These are phyloP conservation scores for Uncinocarpus reesii DNA, from an alignment of 2,329 filamentous ascomycete species.

Conservation along the genomic window DNA sequence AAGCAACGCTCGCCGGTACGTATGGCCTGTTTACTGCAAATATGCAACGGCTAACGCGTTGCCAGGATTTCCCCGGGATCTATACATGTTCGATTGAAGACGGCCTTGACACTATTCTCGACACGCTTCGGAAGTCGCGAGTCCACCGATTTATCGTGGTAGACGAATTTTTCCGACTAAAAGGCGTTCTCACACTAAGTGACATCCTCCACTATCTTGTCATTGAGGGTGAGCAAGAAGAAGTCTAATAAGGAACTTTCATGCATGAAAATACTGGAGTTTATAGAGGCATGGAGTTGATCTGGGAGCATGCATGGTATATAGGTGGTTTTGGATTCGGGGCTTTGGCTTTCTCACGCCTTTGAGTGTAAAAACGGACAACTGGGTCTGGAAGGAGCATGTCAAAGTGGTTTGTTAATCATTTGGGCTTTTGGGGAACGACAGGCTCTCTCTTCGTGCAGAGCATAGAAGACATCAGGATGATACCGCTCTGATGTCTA, in stretches of 20 bases:
- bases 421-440: not conserved
- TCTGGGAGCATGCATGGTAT: slow-evolving; percentile 7
- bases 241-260: slow-evolving; percentile 25
- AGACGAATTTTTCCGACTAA: slow-evolving; percentile 75
- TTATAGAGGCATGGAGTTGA: slow-evolving; percentile 7
- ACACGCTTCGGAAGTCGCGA: slow-evolving; percentile 87
- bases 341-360: not conserved
- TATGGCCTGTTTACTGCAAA: slow-evolving; percentile 7
- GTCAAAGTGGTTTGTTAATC: not conserved
- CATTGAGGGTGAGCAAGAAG: slow-evolving; percentile 61
- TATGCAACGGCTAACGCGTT: not conserved
- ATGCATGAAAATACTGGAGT: slow-evolving; percentile 6
- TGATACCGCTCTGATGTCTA: not conserved
- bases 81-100: slow-evolving; percentile 92
- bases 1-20: slow-evolving; percentile 67
- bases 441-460: not conserved
- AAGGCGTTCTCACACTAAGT: slow-evolving; percentile 83
- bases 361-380: slow-evolving; percentile 3
- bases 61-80: slow-evolving; percentile 79
- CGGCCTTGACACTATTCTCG: slow-evolving; percentile 87
- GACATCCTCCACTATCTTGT: slow-evolving; percentile 95
- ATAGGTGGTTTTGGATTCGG: not conserved
- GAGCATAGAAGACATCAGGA: not conserved
- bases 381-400: not conserved
- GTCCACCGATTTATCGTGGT: slow-evolving; percentile 90